Evolutionary conservation across 2,329 filamentous ascomycete species (phyloP).

Genomic region (Madurella mycetomatis): DNA sequence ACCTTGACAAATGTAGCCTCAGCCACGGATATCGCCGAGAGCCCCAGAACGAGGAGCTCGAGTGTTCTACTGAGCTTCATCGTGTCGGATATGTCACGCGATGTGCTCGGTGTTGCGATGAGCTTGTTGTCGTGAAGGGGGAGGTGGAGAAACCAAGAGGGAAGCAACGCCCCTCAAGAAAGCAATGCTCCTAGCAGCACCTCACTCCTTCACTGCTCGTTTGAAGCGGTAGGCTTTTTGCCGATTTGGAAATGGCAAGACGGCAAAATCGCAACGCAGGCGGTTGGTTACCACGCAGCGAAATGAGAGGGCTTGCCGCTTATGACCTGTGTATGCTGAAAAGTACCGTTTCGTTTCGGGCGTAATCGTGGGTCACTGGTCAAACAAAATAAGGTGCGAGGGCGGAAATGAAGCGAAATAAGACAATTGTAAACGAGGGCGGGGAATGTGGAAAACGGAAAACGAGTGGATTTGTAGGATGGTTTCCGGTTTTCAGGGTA

Average conservation of each 20-base stretch:
- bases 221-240: neutral
- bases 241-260: constrained; percentile 1
- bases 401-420: constrained; percentile 9
- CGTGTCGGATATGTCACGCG: constrained; percentile 20
- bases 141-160: neutral
- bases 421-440: constrained; percentile 13
- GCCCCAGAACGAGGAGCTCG: constrained; percentile 45
- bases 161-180: neutral
- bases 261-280: constrained; percentile 5
- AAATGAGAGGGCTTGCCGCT: constrained; percentile 8
- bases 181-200: neutral
- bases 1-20: constrained; percentile 38
- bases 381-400: neutral
- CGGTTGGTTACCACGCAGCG: constrained; percentile 2
- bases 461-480: constrained; percentile 18
- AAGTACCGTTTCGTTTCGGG: neutral
- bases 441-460: constrained; percentile 14
- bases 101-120: neutral
- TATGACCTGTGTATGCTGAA: constrained; percentile 7
- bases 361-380: neutral
- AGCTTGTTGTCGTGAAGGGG: neutral
- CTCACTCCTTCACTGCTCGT: neutral
- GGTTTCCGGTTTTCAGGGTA: constrained; percentile 4
- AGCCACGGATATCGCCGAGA: constrained; percentile 43
- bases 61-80: constrained; percentile 48